These are phyloP conservation scores for Rhynchospora pubera DNA, from an alignment of 176 grass and related monocot genomes.

Conservation along the genomic window DNA sequence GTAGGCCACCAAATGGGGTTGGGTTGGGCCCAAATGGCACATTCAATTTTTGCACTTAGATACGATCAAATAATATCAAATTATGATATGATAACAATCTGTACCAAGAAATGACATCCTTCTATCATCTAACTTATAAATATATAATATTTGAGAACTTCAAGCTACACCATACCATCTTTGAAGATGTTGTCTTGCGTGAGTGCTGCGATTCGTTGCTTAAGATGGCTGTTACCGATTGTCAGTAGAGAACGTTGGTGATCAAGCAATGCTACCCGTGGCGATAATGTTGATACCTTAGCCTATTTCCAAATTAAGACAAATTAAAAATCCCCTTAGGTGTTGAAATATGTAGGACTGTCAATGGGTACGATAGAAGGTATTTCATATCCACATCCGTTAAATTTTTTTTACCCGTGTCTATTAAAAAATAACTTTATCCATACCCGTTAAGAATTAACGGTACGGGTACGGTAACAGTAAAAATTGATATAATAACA, in stretches of 20 bases:
- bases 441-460: too few species aligned
- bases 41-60: not conserved
- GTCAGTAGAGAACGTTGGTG: conserved; percentile 91
- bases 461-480: too few species aligned
- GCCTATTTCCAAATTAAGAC: conserved; percentile 27
- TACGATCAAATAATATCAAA: not conserved
- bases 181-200: conserved; percentile 95
- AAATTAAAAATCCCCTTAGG: not conserved
- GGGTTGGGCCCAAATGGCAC: not conserved
- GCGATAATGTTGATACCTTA: conserved; percentile 73
- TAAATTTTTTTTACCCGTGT: too few species aligned
- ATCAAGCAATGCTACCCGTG: conserved; percentile 87
- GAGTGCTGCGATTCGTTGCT: conserved; percentile 82
- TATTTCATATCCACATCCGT: too few species aligned
- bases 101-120: not conserved
- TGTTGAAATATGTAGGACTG: not conserved
- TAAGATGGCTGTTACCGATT: conserved; percentile 88
- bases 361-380: too few species aligned
- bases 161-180: conserved; percentile 43
- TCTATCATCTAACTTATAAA: not conserved
- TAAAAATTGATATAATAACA: too few species aligned
- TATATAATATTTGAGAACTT: not conserved
- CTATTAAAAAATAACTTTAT: too few species aligned
- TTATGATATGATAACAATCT: not conserved
- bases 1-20: not conserved